Conservation (phyloP, 1,139 yeast genomes). For the Blastobotrys buckinghamii region DNA sequence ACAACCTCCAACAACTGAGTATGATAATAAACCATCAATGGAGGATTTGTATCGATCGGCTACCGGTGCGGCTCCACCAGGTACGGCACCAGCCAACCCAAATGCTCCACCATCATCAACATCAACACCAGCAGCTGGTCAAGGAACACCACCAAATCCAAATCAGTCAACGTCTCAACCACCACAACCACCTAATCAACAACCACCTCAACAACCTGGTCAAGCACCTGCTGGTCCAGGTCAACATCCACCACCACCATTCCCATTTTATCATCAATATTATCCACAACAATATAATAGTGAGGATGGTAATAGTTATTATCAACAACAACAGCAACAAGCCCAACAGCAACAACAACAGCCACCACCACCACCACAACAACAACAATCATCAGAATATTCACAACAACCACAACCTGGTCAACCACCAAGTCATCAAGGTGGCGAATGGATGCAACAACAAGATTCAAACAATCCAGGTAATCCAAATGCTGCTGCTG, state of each 20-base stretch:
- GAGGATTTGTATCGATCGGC: neutral
- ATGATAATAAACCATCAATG: conserved; percentile 1
- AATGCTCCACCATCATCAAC: conserved; percentile 1
- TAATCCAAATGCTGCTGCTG: conserved; percentile 9
- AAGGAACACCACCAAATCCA: neutral
- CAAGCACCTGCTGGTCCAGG: conserved; percentile 2
- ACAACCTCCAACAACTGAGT: neutral
- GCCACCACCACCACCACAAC: neutral
- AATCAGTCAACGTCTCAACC: neutral
- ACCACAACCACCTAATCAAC: conserved; percentile 4
- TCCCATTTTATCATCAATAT: conserved; percentile 2
- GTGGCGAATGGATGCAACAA: conserved; percentile 1
- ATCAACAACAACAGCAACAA: neutral
- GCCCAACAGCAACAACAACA: neutral
- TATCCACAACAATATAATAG: neutral
- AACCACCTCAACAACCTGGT: conserved; percentile 2
- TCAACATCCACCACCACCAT: conserved; percentile 5
- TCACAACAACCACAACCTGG: neutral
- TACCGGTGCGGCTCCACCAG: neutral
- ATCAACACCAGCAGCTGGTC: conserved; percentile 4
- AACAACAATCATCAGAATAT: neutral
- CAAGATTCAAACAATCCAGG: neutral
- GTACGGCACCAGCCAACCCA: neutral
- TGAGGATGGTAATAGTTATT: conserved; percentile 5
- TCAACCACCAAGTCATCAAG: neutral